These are phyloP conservation scores for Barbarea vulgaris DNA, from an alignment of 345 rosid species.

Conservation along the genomic window DNA sequence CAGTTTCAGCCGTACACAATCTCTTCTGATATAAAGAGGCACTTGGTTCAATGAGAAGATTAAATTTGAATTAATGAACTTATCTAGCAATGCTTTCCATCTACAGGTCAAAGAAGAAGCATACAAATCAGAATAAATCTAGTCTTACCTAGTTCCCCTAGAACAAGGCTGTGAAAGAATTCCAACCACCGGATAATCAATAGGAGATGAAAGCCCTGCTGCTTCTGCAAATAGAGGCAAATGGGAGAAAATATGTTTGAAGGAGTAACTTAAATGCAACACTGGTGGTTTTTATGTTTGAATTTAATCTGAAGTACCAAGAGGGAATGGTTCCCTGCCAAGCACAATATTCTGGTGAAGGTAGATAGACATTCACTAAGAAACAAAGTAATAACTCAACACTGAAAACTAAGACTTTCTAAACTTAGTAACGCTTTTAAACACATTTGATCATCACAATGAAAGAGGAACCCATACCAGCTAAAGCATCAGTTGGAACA, in stretches of 20 bases:
- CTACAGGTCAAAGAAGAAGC: slow-evolving; percentile 13
- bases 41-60: background rate
- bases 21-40: background rate
- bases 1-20: slow-evolving; percentile 6
- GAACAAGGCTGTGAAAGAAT: slow-evolving; percentile 80
- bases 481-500: slow-evolving; percentile 63
- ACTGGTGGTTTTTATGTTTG: slow-evolving; percentile 15
- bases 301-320: slow-evolving; percentile 17
- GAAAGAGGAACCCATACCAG: slow-evolving; percentile 52
- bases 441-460: slow-evolving; percentile 15
- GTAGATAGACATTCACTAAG: slow-evolving; percentile 11
- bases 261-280: slow-evolving; percentile 27
- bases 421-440: slow-evolving; percentile 4
- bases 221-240: slow-evolving; percentile 57
- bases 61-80: background rate
- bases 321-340: slow-evolving; percentile 14
- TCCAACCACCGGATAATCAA: slow-evolving; percentile 67
- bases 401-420: slow-evolving; percentile 3
- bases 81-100: slow-evolving; percentile 8
- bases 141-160: slow-evolving; percentile 65
- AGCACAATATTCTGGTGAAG: slow-evolving; percentile 23
- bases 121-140: background rate
- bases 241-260: slow-evolving; percentile 18
- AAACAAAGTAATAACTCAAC: slow-evolving; percentile 17
- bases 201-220: slow-evolving; percentile 59